Evolutionary conservation across 768 basidiomycete genomes (phyloP).

Genomic region (Zangia roseola): DNA sequence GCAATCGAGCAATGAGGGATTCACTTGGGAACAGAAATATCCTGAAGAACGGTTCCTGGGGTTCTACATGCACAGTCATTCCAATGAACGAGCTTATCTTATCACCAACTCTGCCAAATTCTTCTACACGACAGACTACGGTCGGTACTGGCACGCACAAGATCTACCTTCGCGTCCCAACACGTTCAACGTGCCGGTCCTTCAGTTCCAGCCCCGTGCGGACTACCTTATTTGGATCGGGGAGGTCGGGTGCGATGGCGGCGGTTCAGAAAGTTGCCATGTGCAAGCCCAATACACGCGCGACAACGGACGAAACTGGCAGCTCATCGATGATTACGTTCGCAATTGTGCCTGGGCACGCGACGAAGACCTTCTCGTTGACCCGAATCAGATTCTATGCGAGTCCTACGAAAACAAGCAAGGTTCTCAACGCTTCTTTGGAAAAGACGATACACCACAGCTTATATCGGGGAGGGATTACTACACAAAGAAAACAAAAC

Average conservation of each 20-base stretch:
- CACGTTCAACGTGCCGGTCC: conserved; percentile 65
- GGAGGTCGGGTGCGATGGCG: conserved; percentile 57
- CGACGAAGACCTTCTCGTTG: conserved; percentile 74
- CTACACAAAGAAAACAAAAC: conserved; percentile 64
- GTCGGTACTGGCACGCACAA: conserved; percentile 62
- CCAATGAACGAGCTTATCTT: conserved; percentile 83
- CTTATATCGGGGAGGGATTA: conserved; percentile 76
- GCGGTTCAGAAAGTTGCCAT: conserved; percentile 52
- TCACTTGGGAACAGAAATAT: conserved; percentile 75
- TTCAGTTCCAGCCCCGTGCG: conserved; percentile 85
- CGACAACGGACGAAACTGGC: conserved; percentile 80
- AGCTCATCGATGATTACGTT: conserved; percentile 79
- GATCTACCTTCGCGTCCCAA: conserved; percentile 73
- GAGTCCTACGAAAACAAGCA: conserved; percentile 83
- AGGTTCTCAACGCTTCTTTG: conserved; percentile 68
- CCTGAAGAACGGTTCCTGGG: conserved; percentile 67
- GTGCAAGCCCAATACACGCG: conserved; percentile 72
- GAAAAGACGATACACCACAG: conserved; percentile 63
- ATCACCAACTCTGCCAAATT: conserved; percentile 65
- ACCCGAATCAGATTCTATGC: conserved; percentile 88
- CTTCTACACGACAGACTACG: conserved; percentile 84
- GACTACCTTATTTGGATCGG: conserved; percentile 93
- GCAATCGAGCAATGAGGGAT: conserved; percentile 96
- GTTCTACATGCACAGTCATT: conserved; percentile 84
- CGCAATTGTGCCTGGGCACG: conserved; percentile 90